phyloP scores from a whole-genome alignment of 2,329 filamentous ascomycete genomes.

The Cercospora canescens region DNA sequence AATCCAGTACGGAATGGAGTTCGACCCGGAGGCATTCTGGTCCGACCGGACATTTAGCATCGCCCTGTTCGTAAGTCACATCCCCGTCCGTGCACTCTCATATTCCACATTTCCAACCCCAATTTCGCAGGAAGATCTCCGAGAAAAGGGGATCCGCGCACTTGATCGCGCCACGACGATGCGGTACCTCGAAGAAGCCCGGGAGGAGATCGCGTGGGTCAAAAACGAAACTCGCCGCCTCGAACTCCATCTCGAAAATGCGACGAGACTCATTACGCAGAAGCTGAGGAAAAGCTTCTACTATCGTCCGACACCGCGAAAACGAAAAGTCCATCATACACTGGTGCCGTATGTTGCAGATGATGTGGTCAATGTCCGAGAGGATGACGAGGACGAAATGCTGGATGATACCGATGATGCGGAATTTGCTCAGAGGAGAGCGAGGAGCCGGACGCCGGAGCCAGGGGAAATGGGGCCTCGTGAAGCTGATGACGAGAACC shows the following conservation, averaged over 20 bases:
- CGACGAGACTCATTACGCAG: slow-evolving; percentile 5
- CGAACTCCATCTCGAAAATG: slow-evolving; percentile 18
- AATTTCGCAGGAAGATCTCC: neutral
- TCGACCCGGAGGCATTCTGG: slow-evolving; percentile 16
- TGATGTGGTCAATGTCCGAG: neutral
- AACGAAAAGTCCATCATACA: neutral
- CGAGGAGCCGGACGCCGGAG: slow-evolving; percentile 13
- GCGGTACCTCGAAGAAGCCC: slow-evolving; percentile 9
- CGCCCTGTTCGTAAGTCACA: neutral
- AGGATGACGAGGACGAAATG: slow-evolving; percentile 20
- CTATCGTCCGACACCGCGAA: slow-evolving; percentile 13
- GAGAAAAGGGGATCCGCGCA: neutral
- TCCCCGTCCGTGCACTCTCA: neutral
- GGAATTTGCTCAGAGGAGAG: neutral
- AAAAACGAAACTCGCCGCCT: slow-evolving; percentile 16
- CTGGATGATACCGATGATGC: slow-evolving; percentile 9
- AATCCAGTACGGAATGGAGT: slow-evolving; percentile 7
- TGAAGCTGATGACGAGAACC: slow-evolving; percentile 1
- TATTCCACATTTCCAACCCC: neutral
- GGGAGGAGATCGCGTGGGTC: slow-evolving; percentile 21
- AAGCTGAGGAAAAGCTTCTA: slow-evolving; percentile 11
- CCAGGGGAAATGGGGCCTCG: slow-evolving; percentile 2
- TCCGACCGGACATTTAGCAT: slow-evolving; percentile 8
- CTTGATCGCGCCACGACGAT: neutral
- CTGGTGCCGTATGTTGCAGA: slow-evolving; percentile 6